These are phyloP conservation scores for Papiliotrema fonsecae DNA, from an alignment of 1,284 basidiomycete species.

Conservation along the genomic window DNA sequence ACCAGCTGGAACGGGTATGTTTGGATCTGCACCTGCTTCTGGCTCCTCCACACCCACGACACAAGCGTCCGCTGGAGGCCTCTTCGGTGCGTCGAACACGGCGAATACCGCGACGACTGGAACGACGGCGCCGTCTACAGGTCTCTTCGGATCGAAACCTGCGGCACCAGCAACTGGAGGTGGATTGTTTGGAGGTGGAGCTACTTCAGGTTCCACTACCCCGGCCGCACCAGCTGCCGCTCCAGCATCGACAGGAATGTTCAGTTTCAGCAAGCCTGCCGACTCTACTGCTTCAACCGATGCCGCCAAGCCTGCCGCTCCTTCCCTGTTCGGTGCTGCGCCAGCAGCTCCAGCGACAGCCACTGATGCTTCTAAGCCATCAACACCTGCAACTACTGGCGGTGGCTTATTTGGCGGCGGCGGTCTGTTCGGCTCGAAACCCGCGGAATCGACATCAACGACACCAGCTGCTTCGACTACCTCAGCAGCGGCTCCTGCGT, in stretches of 20 bases:
- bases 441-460: slow-evolving; percentile 13
- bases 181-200: slow-evolving; percentile 1
- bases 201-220: slow-evolving; percentile 7
- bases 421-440: slow-evolving; percentile 29
- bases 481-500: slow-evolving; percentile 7
- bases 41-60: slow-evolving; percentile 13
- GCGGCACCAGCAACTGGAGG: slow-evolving; percentile 13
- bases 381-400: slow-evolving; percentile 9
- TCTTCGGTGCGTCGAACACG: slow-evolving; percentile 34
- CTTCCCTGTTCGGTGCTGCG: slow-evolving; percentile 23
- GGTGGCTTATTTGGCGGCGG: slow-evolving; percentile 13
- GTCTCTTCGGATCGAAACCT: slow-evolving; percentile 24
- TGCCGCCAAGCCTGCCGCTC: slow-evolving; percentile 3
- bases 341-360: slow-evolving; percentile 14
- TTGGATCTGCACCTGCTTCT: slow-evolving; percentile 15
- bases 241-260: slow-evolving; percentile 13
- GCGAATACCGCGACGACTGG: slow-evolving; percentile 3
- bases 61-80: slow-evolving; percentile 18
- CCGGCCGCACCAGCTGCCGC: slow-evolving; percentile 20
- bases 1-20: slow-evolving; percentile 12
- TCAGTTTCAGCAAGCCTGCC: slow-evolving; percentile 34
- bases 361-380: slow-evolving; percentile 11
- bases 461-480: slow-evolving; percentile 7
- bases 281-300: slow-evolving; percentile 16
- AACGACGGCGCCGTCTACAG: slow-evolving; percentile 15